Evolutionary conservation across 495 filamentous ascomycete genomes (phyloP), one percentile per base, ranked within the genome.

Genomic region (Pseudomonodictys pantanalensis): DNA sequence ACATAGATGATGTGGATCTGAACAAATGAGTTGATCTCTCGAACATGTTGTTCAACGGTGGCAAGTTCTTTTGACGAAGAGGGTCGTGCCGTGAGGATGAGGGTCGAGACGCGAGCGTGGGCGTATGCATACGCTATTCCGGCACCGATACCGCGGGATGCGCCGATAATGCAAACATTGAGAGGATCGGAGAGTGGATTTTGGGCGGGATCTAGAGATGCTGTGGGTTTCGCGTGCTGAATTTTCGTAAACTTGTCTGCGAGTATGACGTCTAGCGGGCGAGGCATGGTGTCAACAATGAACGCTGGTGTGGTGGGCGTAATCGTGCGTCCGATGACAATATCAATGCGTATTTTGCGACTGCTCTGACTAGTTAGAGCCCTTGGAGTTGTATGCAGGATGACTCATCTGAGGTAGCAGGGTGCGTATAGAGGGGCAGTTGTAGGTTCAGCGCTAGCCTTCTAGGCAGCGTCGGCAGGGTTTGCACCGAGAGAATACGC

Each of bases 101-200:
- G 41, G 4, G 43, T 56, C 1, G 25, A 32, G 9, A 55, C 68
- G 18, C 68, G 66, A 30, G 68, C 68, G 26, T 63, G 52, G 10
- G 67, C 64, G 45, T 71, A 71, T 20, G 59, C 57, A 33, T 57
- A 47, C 0, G 67, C 68, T 4, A 69, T 66, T 6, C 44, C 50
- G 17, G 63, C 66, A 5, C 68, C 67, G 8, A 71, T 71, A 8
- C 68, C 68, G 17, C 45, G 38, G 9, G 47, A 54, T 1, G 65
- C 68, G 1, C 68, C 68, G 33, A 68, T 46, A 24, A 70, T 60
- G 45, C 60, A 66, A 56, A 66, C 65, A 2, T 32, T 52, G 58
- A 66, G 62, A 1, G 64, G 56, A 9, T 25, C 23, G 11, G 67
- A 46, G 7, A 71, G 56, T 35, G 28, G 52, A 30, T 60, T 52